Conservation (phyloP, 768 basidiomycete genomes). For the Pleurotus salmoneostramineus region DNA sequence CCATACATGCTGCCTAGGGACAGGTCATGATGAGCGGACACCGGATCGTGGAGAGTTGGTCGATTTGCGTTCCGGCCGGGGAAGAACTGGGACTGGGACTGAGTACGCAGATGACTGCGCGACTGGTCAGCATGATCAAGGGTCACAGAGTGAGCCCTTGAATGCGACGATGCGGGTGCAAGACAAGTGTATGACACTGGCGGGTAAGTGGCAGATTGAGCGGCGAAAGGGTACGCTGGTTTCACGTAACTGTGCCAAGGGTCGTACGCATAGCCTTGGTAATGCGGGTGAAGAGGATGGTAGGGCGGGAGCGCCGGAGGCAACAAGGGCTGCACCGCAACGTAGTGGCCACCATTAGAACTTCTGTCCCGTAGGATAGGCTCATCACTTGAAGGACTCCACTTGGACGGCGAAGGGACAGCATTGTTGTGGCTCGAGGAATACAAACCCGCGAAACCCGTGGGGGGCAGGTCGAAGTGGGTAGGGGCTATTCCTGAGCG, state of each 20-base stretch:
- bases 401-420: constrained; percentile 73
- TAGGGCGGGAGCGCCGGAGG: constrained; percentile 32
- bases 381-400: constrained; percentile 81
- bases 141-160: constrained; percentile 55
- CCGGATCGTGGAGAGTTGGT: constrained; percentile 38
- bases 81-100: constrained; percentile 57
- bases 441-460: constrained; percentile 12
- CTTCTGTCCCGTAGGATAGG: constrained; percentile 57
- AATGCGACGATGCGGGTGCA: constrained; percentile 36
- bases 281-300: constrained; percentile 13
- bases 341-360: constrained; percentile 53
- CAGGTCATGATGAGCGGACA: constrained; percentile 28
- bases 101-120: constrained; percentile 52
- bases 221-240: background rate
- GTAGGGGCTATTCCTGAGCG: constrained; percentile 19
- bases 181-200: constrained; percentile 21
- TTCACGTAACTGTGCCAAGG: background rate
- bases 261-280: background rate
- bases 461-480: constrained; percentile 7
- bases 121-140: constrained; percentile 44
- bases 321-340: constrained; percentile 57
- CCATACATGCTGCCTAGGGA: constrained; percentile 40
- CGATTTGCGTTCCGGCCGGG: constrained; percentile 44
- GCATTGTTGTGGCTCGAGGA: constrained; percentile 19
- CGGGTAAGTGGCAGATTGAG: background rate